Evolutionary conservation across 2,329 filamentous ascomycete species (phyloP), one percentile per base, ranked within the genome.

Genomic region (Chalaropsis thielavioides): DNA sequence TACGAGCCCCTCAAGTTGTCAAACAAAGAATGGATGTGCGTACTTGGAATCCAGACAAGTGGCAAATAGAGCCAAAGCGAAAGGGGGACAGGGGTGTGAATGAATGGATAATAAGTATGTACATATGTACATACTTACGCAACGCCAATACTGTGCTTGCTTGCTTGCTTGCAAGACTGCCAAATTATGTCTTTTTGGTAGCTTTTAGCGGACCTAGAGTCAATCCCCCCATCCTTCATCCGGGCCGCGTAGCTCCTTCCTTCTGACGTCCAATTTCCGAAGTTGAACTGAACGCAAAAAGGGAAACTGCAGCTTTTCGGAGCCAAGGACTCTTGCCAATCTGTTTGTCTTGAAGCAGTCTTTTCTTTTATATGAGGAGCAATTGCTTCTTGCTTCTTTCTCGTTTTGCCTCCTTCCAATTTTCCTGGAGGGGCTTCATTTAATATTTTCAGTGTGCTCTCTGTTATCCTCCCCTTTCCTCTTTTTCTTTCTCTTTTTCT

Each of bases 211-310:
- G n/a, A 58, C 27, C 27, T 38, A 54, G 49, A 58, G 27, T n/a
- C n/a, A 49, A n/a, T 22, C 46, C 17, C 19, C 54, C 17, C 54
- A 58, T 58, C 17, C 27, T 58, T 35, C 24, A 58, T 58, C 31
- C 54, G 27, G 54, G 54, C 54, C 54, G 54, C 54, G 54, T 58
- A 31, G 54, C 27, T 58, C n/a, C 24, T 35, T 58, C 54, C 31
- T 58, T 58, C 17, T 38, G 27, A 58, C 24, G 27, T 58, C 54
- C 31, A 58, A 58, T 58, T 58, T 58, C 54, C 54, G 31, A 58
- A 35, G 17, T 38, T 35, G 54, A 58, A 19, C 54, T 58, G 31
- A 58, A 38, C 24, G 54, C 27, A 38, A 35, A 35, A n/a, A 58
- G 31, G 54, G 54, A 31, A 58, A 35, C 8, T 58, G 54, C 54